These are phyloP conservation scores for Hypoxylon lienhwacheense DNA, from an alignment of 495 filamentous ascomycete genomes.

Conservation along the genomic window DNA sequence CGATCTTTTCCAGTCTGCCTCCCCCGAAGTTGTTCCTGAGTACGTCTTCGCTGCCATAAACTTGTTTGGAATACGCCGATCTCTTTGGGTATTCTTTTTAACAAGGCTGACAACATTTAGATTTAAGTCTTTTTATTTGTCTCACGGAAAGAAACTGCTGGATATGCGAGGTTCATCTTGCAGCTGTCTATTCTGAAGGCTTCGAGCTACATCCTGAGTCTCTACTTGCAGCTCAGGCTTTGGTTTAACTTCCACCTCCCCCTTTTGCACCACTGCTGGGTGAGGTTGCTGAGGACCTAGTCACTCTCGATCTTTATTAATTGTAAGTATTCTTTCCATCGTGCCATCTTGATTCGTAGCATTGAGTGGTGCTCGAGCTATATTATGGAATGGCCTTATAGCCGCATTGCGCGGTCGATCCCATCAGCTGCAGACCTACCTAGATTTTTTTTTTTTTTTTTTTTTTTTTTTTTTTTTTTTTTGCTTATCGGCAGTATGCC, in stretches of 20 bases:
- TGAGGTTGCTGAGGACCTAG: neutral
- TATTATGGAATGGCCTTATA: too few relatives aligned
- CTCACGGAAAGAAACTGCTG: neutral
- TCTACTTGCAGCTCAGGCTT: too few relatives aligned
- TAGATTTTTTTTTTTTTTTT: neutral
- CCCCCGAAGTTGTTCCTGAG: neutral
- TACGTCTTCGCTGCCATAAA: neutral
- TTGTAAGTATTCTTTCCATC: too few relatives aligned
- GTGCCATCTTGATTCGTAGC: too few relatives aligned
- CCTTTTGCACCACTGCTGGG: neutral
- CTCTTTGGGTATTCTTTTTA: neutral
- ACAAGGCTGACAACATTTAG: slow-evolving; percentile 3
- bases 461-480: neutral
- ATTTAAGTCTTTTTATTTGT: neutral
- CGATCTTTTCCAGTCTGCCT: neutral
- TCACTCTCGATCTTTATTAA: too few relatives aligned
- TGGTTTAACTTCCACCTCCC: neutral
- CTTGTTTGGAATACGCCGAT: neutral
- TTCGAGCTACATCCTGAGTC: neutral
- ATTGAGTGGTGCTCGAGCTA: too few relatives aligned
- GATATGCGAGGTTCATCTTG: slow-evolving; percentile 4
- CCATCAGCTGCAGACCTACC: neutral
- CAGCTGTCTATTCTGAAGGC: neutral
- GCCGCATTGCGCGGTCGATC: neutral
- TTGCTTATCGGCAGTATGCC: too few relatives aligned